phyloP scores from a whole-genome alignment of 2,329 filamentous ascomycete genomes.

The Diplodia sapinea region DNA sequence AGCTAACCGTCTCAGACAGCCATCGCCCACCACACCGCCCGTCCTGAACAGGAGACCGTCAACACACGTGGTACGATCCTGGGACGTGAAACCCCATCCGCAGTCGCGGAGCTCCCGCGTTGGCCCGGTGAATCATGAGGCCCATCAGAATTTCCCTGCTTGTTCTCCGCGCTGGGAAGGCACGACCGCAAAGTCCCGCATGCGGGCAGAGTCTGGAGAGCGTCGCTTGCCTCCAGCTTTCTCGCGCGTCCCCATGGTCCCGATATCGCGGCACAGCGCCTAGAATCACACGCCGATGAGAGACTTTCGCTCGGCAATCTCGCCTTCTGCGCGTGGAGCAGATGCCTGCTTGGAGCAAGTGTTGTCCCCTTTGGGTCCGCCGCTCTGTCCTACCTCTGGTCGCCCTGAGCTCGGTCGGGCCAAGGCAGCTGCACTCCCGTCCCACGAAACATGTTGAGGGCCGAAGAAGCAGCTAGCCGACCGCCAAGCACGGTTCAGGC shows the following conservation, averaged over 20 bases:
- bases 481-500: conserved; percentile 11
- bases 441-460: neutral
- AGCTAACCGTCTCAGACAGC: neutral
- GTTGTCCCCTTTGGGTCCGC: neutral
- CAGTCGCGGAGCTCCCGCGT: conserved; percentile 9
- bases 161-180: neutral
- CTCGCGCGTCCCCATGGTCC: conserved; percentile 6
- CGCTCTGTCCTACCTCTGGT: conserved; percentile 18
- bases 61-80: conserved; percentile 28
- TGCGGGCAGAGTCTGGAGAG: conserved; percentile 22
- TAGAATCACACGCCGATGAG: neutral
- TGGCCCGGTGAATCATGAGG: conserved; percentile 11
- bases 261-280: conserved; percentile 12
- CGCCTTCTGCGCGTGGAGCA: conserved; percentile 11
- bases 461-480: conserved; percentile 13
- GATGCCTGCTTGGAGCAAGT: conserved; percentile 23
- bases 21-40: conserved; percentile 5
- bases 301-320: conserved; percentile 12
- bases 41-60: conserved; percentile 19
- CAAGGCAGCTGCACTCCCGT: neutral
- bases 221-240: conserved; percentile 10
- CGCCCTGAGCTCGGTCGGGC: conserved; percentile 1
- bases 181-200: conserved; percentile 20
- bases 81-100: conserved; percentile 18
- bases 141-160: neutral